Evolutionary conservation across 257 asterid species (phyloP).

Genomic region (Ligustrum vulgare): DNA sequence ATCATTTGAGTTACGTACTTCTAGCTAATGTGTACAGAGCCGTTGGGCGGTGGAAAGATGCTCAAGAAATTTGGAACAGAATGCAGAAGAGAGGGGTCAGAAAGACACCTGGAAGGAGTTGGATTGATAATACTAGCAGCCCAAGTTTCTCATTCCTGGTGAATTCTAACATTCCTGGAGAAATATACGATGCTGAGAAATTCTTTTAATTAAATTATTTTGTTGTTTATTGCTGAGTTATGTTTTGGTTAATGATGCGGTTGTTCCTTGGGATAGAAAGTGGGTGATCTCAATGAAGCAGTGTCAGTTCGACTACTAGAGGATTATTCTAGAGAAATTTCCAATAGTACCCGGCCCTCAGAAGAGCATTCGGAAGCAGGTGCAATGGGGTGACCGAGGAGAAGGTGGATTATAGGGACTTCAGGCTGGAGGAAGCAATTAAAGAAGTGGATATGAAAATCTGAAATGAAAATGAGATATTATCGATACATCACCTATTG

Average conservation of each 20-base stretch:
- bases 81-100: slow-evolving; percentile 61
- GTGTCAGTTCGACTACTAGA: no score
- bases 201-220: neutral
- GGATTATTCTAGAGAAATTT: no score
- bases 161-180: slow-evolving; percentile 19
- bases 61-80: slow-evolving; percentile 52
- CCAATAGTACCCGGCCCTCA: no score
- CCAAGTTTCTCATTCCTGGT: slow-evolving; percentile 19
- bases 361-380: no score
- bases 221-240: neutral
- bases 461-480: no score
- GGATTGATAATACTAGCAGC: slow-evolving; percentile 53
- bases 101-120: slow-evolving; percentile 79
- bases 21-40: slow-evolving; percentile 70
- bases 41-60: slow-evolving; percentile 80
- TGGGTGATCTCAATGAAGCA: no score
- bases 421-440: neutral
- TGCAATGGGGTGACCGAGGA: no score
- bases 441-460: no score
- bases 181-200: slow-evolving; percentile 12
- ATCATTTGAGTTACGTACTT: slow-evolving; percentile 78
- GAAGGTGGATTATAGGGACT: neutral
- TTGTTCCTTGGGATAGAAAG: no score
- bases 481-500: no score
- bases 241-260: neutral